Conservation (phyloP, 140 eudicot genomes). For the Flaveria floridana region DNA sequence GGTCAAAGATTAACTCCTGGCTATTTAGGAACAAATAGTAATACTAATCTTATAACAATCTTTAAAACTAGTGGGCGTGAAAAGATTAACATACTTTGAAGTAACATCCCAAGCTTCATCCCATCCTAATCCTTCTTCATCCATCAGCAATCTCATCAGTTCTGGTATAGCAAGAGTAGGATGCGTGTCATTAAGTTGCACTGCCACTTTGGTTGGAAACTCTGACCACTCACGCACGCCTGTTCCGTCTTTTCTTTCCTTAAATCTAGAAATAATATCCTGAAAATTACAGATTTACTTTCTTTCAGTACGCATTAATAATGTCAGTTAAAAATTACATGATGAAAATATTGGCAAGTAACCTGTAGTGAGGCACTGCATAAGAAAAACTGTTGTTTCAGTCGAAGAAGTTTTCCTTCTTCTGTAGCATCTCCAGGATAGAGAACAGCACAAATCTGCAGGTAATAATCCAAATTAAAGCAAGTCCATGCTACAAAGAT, state of each 20-base stretch:
- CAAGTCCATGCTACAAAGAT: conserved; percentile 13
- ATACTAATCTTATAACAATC: neutral
- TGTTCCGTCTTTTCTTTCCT: conserved; percentile 72
- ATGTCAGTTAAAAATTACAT: conserved; percentile 2
- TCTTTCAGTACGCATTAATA: neutral
- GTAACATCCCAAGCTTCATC: conserved; percentile 99
- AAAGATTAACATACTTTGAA: conserved; percentile 51
- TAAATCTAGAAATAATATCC: conserved; percentile 91
- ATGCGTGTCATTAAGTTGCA: conserved; percentile 97
- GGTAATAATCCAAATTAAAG: conserved; percentile 1
- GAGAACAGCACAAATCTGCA: conserved; percentile 95
- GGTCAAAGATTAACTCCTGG: conserved; percentile 27
- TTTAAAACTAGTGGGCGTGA: neutral
- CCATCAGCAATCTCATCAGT: conserved; percentile 94
- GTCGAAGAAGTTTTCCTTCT: conserved; percentile 81
- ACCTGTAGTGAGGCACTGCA: conserved; percentile 99
- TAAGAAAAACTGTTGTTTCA: conserved; percentile 95
- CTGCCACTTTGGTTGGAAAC: conserved; percentile 91
- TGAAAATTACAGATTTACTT: conserved; percentile 30
- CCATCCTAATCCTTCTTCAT: conserved; percentile 98
- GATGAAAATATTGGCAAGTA: conserved; percentile 24
- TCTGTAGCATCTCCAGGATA: conserved; percentile 99
- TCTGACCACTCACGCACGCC: conserved; percentile 68
- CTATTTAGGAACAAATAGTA: conserved; percentile 24
- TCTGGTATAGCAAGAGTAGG: conserved; percentile 99